Conservation (phyloP, 345 rosid species). For the Eucalyptus coolabah region DNA sequence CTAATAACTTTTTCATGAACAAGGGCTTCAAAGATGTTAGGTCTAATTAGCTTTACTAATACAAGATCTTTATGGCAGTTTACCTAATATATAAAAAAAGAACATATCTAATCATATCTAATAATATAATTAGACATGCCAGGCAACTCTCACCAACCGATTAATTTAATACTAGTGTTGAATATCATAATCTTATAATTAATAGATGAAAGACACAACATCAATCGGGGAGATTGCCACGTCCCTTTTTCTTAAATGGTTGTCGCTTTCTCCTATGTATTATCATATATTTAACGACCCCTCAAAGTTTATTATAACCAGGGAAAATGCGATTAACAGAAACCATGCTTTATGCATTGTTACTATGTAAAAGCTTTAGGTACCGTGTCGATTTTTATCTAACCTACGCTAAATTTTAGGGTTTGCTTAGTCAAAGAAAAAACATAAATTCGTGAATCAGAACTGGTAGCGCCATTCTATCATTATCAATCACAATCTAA, state of each 20-base stretch:
- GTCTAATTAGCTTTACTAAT: neutral
- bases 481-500: neutral
- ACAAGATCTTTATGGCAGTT: neutral
- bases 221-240: neutral
- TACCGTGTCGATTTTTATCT: neutral
- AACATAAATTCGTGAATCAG: neutral
- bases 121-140: neutral
- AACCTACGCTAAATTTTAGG: neutral
- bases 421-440: neutral
- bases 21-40: neutral
- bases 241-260: neutral
- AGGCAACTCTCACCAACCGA: neutral
- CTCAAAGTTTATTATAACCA: neutral
- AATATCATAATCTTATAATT: neutral
- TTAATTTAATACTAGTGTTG: neutral
- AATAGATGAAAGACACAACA: neutral
- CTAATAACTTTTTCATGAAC: neutral
- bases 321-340: neutral
- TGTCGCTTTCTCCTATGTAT: neutral
- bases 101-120: neutral
- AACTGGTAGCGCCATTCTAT: rapidly evolving
- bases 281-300: too few species aligned
- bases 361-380: neutral
- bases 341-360: neutral
- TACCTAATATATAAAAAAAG: neutral